A percentile compares a stretch with the other conserved stretches of the same genome.
Evolutionary conservation across 2,329 filamentous ascomycete genomes (phyloP).

Genomic region (Pleomassaria siparia): DNA sequence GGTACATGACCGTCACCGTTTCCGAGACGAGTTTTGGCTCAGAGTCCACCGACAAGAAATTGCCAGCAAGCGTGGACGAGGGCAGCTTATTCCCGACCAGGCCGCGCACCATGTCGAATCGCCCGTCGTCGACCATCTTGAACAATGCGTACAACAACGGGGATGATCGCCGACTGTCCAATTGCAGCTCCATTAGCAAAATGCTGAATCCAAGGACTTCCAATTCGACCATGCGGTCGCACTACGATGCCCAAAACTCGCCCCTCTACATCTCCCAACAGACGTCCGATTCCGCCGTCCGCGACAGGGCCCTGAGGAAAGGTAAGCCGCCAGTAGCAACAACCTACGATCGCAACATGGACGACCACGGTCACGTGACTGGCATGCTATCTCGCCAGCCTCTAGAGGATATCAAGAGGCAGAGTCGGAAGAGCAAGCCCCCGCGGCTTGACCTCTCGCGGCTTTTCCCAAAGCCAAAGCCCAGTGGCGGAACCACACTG

Average conservation of each 20-base stretch:
- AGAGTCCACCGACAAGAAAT: constrained; percentile 24
- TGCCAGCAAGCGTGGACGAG: constrained; percentile 22
- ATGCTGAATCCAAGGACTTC: constrained; percentile 37
- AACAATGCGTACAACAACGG: constrained; percentile 23
- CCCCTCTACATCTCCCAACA: constrained; percentile 48
- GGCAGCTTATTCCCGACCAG: constrained; percentile 11
- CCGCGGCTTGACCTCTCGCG: constrained; percentile 45
- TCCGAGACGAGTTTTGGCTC: constrained; percentile 34
- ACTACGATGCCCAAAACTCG: constrained; percentile 46
- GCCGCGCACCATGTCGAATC: constrained; percentile 29
- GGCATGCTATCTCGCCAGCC: constrained; percentile 26
- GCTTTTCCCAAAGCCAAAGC: constrained; percentile 43
- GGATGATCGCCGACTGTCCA: constrained; percentile 27
- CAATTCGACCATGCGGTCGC: constrained; percentile 44
- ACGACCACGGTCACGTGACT: constrained; percentile 7
- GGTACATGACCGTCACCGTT: constrained; percentile 35
- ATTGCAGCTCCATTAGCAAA: constrained; percentile 31
- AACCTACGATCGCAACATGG: constrained; percentile 4
- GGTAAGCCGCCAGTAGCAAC: constrained; percentile 35
- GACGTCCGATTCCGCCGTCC: constrained; percentile 47
- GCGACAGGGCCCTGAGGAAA: constrained; percentile 47
- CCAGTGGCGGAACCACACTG: constrained; percentile 23
- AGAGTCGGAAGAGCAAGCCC: constrained; percentile 37
- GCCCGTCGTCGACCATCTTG: constrained; percentile 39
- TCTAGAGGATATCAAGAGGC: constrained; percentile 20